Conservation (phyloP, 2,329 filamentous ascomycete species). For the Cordyceps sp. region DNA sequence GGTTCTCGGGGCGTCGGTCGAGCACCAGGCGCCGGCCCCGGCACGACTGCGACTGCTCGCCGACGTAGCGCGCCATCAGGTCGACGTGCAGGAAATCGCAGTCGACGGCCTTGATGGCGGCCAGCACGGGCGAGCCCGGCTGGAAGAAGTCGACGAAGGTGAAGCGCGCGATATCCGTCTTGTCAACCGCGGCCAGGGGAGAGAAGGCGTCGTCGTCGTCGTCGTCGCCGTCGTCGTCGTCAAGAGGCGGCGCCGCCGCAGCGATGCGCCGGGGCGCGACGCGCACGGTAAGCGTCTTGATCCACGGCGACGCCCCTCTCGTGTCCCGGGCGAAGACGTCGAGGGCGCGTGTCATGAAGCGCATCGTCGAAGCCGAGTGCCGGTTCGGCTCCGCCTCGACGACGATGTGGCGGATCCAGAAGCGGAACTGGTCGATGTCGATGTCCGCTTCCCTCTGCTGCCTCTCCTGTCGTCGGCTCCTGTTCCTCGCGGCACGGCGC, state of each 20-base stretch:
- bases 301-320: conserved; percentile 2
- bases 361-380: conserved; percentile 7
- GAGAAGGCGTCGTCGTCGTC: background rate
- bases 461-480: too few species aligned
- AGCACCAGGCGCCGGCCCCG: conserved; percentile 4
- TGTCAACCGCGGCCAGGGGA: background rate
- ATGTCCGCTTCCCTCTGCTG: conserved; percentile 8
- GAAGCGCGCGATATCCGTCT: conserved; percentile 4
- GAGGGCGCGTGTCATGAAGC: conserved; percentile 19
- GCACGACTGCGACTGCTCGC: background rate
- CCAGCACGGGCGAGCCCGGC: conserved; percentile 10
- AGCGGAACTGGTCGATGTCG: conserved; percentile 17
- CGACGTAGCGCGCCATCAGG: conserved; percentile 10
- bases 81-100: conserved; percentile 19
- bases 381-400: conserved; percentile 27
- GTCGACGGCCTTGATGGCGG: conserved; percentile 14
- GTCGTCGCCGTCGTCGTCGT: conserved; percentile 1
- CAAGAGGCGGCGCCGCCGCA: background rate
- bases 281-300: conserved; percentile 26
- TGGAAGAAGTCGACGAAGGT: conserved; percentile 21
- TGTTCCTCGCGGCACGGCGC: too few species aligned
- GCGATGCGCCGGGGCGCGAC: conserved; percentile 14
- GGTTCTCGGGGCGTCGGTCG: conserved; percentile 5
- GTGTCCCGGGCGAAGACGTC: conserved; percentile 13
- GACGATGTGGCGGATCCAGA: conserved; percentile 22